These are phyloP conservation scores for Pleurotus cornucopiae DNA, from an alignment of 768 basidiomycete genomes.

Conservation along the genomic window DNA sequence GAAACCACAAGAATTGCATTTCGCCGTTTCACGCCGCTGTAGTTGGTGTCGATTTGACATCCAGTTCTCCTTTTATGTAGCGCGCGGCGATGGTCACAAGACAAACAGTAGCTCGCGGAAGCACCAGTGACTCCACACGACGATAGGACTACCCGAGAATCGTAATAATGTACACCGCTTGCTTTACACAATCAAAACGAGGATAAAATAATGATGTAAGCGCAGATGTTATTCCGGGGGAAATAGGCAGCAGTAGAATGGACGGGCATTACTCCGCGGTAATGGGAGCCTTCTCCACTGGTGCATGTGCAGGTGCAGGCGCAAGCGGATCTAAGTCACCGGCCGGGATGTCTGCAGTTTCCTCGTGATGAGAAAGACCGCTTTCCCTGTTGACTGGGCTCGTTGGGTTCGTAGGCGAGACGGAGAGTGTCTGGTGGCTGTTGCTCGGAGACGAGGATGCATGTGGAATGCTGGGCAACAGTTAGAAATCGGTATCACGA, in stretches of 20 bases:
- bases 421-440: slow-evolving; percentile 56
- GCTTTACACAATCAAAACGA: neutral
- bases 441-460: slow-evolving; percentile 67
- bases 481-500: slow-evolving; percentile 12
- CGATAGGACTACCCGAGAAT: no score
- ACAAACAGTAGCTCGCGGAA: no score
- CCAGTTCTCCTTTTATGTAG: no score
- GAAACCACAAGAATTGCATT: neutral
- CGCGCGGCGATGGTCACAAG: no score
- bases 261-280: slow-evolving; percentile 7
- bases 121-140: no score
- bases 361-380: slow-evolving; percentile 37
- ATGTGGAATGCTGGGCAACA: slow-evolving; percentile 75
- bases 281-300: slow-evolving; percentile 6
- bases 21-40: no score
- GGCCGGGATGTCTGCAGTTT: slow-evolving; percentile 22
- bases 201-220: neutral
- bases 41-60: no score
- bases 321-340: slow-evolving; percentile 15
- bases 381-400: slow-evolving; percentile 67
- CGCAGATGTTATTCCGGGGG: neutral
- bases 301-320: slow-evolving; percentile 1
- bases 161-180: neutral
- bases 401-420: slow-evolving; percentile 70
- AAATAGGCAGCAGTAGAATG: neutral